Conservation (phyloP, 2,329 filamentous ascomycete genomes). For the Cladophialophora chaetospira region DNA sequence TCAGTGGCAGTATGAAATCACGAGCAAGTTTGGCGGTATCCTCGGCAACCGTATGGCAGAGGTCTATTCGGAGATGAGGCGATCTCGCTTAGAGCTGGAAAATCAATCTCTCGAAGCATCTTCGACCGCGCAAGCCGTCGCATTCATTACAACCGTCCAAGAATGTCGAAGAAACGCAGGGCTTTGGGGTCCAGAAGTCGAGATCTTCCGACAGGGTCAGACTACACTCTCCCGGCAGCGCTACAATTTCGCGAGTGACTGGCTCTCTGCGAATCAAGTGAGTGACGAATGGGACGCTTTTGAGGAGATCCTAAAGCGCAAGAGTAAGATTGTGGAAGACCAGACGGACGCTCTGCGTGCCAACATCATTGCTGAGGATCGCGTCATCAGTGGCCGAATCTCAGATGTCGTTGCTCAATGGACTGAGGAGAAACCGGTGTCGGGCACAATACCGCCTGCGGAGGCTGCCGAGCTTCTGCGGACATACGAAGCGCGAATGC, state of each 20-base stretch:
- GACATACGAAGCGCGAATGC: constrained; percentile 82
- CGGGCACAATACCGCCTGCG: constrained; percentile 87
- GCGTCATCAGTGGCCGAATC: constrained; percentile 86
- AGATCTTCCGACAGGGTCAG: constrained; percentile 93
- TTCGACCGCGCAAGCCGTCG: constrained; percentile 94
- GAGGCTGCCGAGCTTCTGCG: constrained; percentile 80
- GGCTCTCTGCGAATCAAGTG: constrained; percentile 94
- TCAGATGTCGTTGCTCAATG: constrained; percentile 80
- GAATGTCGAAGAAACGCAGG: constrained; percentile 93
- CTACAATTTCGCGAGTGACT: constrained; percentile 90
- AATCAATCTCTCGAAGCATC: constrained; percentile 88
- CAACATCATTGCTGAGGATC: constrained; percentile 93
- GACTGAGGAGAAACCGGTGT: constrained; percentile 96
- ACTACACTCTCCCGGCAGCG: constrained; percentile 87
- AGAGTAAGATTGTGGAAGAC: constrained; percentile 93
- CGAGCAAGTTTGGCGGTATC: constrained; percentile 87
- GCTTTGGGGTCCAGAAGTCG: constrained; percentile 92
- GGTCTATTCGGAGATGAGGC: constrained; percentile 87
- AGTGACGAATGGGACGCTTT: constrained; percentile 94
- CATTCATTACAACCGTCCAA: constrained; percentile 97
- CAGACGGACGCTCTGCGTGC: constrained; percentile 92
- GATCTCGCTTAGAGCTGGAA: constrained; percentile 86
- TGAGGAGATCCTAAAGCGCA: constrained; percentile 86
- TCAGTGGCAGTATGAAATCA: constrained; percentile 97
- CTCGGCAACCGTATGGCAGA: constrained; percentile 90